phyloP scores from a whole-genome alignment of 2,329 filamentous ascomycete genomes.

The Penicillium sp. region DNA sequence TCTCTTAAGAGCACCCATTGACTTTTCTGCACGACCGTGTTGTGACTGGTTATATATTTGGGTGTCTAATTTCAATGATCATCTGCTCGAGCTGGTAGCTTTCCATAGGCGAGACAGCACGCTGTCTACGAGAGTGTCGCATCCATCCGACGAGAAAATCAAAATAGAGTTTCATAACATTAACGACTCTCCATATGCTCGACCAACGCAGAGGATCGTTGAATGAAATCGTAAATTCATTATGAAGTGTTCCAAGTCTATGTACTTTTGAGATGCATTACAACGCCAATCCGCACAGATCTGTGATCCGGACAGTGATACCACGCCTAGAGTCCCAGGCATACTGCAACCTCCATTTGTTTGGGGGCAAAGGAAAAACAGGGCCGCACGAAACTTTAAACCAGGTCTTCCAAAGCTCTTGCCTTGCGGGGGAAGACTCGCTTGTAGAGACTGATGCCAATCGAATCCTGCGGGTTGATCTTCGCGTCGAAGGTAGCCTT shows the following conservation, averaged over 20 bases:
- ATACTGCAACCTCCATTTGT: constrained; percentile 13
- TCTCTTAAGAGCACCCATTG: constrained; percentile 9
- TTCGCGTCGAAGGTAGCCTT: constrained; percentile 96
- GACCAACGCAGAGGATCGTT: neutral
- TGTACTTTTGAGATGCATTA: constrained; percentile 24
- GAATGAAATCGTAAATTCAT: constrained; percentile 25
- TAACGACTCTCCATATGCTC: neutral
- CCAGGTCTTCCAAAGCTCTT: constrained; percentile 37
- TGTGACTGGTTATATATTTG: neutral
- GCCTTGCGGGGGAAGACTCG: constrained; percentile 73
- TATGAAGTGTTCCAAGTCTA: constrained; percentile 24
- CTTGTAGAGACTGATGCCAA: constrained; percentile 87
- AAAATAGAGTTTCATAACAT: too few species aligned
- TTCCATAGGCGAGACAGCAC: too few species aligned
- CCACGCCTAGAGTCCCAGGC: neutral
- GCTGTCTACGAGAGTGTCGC: too few species aligned
- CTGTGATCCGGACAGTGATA: constrained; percentile 1
- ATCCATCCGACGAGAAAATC: too few species aligned
- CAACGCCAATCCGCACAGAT: constrained; percentile 7
- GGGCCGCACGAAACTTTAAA: constrained; percentile 6
- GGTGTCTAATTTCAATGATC: constrained; percentile 1
- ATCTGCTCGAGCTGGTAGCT: too few species aligned
- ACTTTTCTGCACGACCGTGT: constrained; percentile 6
- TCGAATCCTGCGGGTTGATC: constrained; percentile 91
- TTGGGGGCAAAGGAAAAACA: neutral